A percentile compares a stretch with the other conserved stretches of the same genome.
These are phyloP conservation scores for Dendrobium officinale DNA, from an alignment of 106 monocot genomes.

Conservation along the genomic window DNA sequence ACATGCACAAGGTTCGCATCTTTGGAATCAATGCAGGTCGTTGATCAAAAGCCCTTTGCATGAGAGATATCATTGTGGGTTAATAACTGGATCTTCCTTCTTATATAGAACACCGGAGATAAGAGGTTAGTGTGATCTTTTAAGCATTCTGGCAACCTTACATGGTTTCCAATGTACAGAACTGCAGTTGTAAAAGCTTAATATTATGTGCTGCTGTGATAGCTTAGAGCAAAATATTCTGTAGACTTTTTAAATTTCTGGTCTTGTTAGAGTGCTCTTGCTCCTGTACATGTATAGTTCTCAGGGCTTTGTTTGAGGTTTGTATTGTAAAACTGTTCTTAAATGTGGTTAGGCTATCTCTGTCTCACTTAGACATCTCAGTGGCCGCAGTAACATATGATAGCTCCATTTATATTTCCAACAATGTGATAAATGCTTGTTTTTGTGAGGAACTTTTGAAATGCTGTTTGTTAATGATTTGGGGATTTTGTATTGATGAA, in stretches of 20 bases:
- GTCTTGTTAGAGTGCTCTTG: too few species aligned
- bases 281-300: too few species aligned
- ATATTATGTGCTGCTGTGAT: neutral
- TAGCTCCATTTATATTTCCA: too few species aligned
- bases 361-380: neutral
- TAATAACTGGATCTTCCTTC: neutral
- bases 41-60: neutral
- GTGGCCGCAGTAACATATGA: neutral
- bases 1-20: conserved; percentile 48
- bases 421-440: too few species aligned
- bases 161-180: neutral
- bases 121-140: neutral
- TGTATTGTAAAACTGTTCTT: too few species aligned
- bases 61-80: neutral
- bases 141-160: neutral
- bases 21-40: conserved; percentile 35
- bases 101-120: neutral
- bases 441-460: too few species aligned
- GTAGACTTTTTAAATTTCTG: neutral
- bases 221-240: neutral
- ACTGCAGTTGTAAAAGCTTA: neutral
- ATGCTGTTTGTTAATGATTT: too few species aligned
- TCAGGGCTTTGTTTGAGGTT: neutral
- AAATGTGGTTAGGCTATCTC: too few species aligned
- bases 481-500: too few species aligned